A percentile compares a stretch with the other conserved stretches of the same genome.
These are phyloP conservation scores for Corymbia calophylla DNA, from an alignment of 441 rosid genomes.

Conservation along the genomic window DNA sequence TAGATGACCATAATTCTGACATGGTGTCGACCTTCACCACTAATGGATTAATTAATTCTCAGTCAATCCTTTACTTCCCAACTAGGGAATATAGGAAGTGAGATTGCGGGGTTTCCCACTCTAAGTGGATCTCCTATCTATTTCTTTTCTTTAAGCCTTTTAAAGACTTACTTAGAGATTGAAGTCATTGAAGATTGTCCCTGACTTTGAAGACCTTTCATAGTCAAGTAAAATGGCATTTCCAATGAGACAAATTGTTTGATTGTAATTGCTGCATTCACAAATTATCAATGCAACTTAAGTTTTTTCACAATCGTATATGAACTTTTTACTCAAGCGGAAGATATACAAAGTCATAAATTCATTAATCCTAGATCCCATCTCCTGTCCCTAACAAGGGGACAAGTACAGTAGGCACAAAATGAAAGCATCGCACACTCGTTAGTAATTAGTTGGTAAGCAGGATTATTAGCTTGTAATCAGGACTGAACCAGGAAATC, in stretches of 20 bases:
- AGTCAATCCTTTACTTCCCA: no score
- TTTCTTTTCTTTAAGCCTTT: no score
- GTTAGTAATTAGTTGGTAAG: neutral
- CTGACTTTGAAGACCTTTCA: neutral
- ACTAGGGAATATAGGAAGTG: no score
- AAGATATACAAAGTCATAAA: neutral
- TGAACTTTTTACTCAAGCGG: neutral
- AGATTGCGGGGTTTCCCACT: no score
- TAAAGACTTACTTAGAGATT: no score
- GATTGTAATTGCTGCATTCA: neutral
- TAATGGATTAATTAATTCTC: no score
- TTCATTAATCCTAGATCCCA: neutral
- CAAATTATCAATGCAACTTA: neutral
- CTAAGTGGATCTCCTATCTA: no score
- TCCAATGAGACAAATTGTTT: neutral
- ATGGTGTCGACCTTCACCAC: no score
- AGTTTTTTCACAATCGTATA: neutral
- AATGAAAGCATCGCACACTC: neutral
- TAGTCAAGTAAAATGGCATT: neutral
- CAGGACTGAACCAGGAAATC: neutral
- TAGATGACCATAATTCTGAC: no score
- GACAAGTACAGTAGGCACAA: neutral
- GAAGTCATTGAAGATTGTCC: neutral
- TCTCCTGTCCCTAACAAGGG: neutral
- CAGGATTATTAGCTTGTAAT: neutral